These are phyloP conservation scores for Metarhizium album DNA, from an alignment of 2,329 filamentous ascomycete genomes.

Conservation along the genomic window DNA sequence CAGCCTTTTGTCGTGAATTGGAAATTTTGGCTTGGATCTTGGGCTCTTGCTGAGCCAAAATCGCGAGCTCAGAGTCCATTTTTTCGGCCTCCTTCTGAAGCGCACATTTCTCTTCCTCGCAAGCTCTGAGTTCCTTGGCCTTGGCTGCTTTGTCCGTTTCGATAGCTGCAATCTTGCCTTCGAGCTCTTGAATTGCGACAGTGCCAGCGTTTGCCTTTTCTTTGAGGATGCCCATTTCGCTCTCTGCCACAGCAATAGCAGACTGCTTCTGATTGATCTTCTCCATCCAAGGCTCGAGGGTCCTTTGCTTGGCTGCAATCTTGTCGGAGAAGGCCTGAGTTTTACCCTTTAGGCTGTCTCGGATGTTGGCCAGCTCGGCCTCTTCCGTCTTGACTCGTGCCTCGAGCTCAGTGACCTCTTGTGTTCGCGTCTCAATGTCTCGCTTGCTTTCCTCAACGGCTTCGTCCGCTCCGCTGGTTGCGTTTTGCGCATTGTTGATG, in stretches of 20 bases:
- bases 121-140: constrained; percentile 62
- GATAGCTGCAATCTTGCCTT: constrained; percentile 66
- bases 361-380: constrained; percentile 68
- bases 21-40: constrained; percentile 77
- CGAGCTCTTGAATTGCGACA: constrained; percentile 71
- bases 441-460: constrained; percentile 66
- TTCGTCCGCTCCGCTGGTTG: constrained; percentile 62
- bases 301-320: constrained; percentile 85
- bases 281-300: constrained; percentile 89
- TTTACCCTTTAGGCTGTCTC: constrained; percentile 85
- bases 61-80: constrained; percentile 60
- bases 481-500: constrained; percentile 64
- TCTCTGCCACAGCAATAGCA: constrained; percentile 85
- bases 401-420: constrained; percentile 70
- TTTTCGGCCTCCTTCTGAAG: constrained; percentile 66
- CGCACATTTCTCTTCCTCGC: constrained; percentile 58
- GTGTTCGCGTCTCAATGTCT: constrained; percentile 65
- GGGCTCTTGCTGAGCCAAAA: constrained; percentile 67
- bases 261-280: constrained; percentile 97
- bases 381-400: constrained; percentile 68
- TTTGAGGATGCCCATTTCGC: constrained; percentile 80
- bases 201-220: constrained; percentile 85
- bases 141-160: constrained; percentile 63
- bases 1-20: constrained; percentile 83
- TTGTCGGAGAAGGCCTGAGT: constrained; percentile 90